These are phyloP conservation scores for Sugiyamaella chiloensis DNA, from an alignment of 805 yeast species.

Conservation along the genomic window DNA sequence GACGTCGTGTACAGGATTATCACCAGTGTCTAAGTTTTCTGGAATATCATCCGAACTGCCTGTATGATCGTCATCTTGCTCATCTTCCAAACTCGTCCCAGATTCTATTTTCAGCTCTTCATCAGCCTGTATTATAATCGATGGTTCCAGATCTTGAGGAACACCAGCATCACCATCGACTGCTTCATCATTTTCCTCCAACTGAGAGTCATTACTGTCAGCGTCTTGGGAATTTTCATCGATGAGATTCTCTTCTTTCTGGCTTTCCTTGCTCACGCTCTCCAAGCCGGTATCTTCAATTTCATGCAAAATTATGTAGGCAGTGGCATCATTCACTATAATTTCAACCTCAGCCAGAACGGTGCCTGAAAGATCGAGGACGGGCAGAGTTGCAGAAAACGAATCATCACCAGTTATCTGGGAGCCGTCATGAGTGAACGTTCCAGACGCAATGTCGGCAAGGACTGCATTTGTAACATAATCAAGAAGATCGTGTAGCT, in stretches of 20 bases:
- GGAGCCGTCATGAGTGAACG: neutral
- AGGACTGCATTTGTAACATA: conserved; percentile 2
- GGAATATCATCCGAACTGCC: no score
- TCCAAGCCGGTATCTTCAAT: neutral
- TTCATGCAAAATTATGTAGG: neutral
- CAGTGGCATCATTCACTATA: neutral
- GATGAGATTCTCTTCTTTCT: no score
- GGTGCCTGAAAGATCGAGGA: neutral
- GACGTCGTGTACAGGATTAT: neutral
- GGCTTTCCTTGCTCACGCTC: no score
- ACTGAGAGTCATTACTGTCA: no score
- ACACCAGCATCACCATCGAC: no score
- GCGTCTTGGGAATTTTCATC: no score
- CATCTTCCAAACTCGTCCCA: no score
- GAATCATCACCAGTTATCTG: neutral
- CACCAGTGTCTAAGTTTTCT: neutral
- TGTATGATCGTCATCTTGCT: no score
- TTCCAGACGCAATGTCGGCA: conserved; percentile 1
- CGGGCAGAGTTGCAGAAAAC: neutral
- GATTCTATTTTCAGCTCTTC: no score
- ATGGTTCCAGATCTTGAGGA: no score
- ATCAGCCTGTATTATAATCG: no score
- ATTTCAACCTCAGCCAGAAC: neutral
- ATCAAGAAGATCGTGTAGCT: neutral
- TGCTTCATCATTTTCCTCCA: no score